Percentiles rank a stretch among this genome's conserved stretches.
Conservation (phyloP, 2,329 filamentous ascomycete species). For the Monosporascus sp. region DNA sequence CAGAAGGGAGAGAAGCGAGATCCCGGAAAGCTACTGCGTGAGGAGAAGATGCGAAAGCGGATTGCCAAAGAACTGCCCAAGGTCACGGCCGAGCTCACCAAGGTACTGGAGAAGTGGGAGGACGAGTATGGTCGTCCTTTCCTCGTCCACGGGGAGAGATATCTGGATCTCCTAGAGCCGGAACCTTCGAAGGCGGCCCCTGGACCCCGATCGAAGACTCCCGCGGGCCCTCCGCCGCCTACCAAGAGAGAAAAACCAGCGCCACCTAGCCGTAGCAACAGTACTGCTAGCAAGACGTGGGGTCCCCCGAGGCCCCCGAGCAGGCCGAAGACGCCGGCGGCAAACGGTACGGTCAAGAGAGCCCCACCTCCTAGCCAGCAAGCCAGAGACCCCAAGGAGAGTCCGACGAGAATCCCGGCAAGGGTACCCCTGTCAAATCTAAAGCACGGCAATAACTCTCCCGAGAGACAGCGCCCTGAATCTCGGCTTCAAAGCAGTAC, state of each 20-base stretch:
- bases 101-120: slow-evolving; percentile 80
- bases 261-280: slow-evolving; percentile 31
- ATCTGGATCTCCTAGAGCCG: slow-evolving; percentile 76
- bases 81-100: slow-evolving; percentile 76
- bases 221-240: slow-evolving; percentile 54
- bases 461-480: slow-evolving; percentile 59
- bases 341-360: slow-evolving; percentile 31
- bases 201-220: slow-evolving; percentile 70
- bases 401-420: slow-evolving; percentile 65
- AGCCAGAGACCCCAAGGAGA: slow-evolving; percentile 35
- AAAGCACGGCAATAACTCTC: slow-evolving; percentile 71
- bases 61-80: slow-evolving; percentile 96
- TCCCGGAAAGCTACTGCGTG: slow-evolving; percentile 84
- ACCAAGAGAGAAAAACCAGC: slow-evolving; percentile 31
- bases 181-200: slow-evolving; percentile 53
- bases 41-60: slow-evolving; percentile 98
- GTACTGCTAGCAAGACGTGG: slow-evolving; percentile 28
- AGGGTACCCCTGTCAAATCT: slow-evolving; percentile 66
- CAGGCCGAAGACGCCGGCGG: slow-evolving; percentile 51
- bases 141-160: slow-evolving; percentile 85
- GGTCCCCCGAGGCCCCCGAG: slow-evolving; percentile 24
- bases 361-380: slow-evolving; percentile 18
- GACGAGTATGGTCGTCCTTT: slow-evolving; percentile 92
- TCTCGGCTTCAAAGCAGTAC: slow-evolving; percentile 36
- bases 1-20: slow-evolving; percentile 93